Evolutionary conservation across 768 basidiomycete genomes (phyloP).

Genomic region (Panaeolus papilionaceus): DNA sequence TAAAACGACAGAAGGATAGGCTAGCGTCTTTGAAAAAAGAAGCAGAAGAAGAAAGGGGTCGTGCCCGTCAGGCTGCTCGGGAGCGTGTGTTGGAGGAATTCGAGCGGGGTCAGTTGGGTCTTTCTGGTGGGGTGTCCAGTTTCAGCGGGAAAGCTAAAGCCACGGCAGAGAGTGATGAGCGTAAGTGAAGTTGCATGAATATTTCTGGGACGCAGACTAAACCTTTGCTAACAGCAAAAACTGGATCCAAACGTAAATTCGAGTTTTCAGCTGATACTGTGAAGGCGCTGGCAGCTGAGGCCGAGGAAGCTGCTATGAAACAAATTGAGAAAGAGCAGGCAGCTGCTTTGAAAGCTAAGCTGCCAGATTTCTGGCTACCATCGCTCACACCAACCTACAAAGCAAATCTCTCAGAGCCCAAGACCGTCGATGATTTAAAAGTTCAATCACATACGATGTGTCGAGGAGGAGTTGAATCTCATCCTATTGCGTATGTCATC

Average conservation of each 20-base stretch:
- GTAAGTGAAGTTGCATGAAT: conserved; percentile 22
- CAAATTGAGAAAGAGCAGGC: conserved; percentile 87
- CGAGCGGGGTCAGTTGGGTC: conserved; percentile 81
- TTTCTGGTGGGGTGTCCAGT: conserved; percentile 49
- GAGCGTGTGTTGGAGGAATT: conserved; percentile 92
- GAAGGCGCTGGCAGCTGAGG: conserved; percentile 75
- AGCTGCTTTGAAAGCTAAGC: conserved; percentile 83
- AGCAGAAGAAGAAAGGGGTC: conserved; percentile 79
- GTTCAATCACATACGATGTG: conserved; percentile 87
- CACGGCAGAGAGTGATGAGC: conserved; percentile 34
- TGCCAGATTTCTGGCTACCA: conserved; percentile 98
- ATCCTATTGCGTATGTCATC: conserved; percentile 73
- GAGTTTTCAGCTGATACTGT: conserved; percentile 78
- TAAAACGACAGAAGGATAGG: conserved; percentile 87
- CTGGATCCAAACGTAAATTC: conserved; percentile 43
- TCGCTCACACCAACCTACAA: conserved; percentile 87
- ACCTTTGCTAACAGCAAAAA: background rate
- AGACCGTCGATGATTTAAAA: conserved; percentile 40
- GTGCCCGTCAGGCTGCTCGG: conserved; percentile 75
- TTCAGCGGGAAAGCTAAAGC: conserved; percentile 30
- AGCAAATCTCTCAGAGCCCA: conserved; percentile 62
- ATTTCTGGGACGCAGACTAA: background rate
- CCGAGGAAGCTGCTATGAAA: conserved; percentile 86
- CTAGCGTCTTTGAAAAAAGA: conserved; percentile 78
- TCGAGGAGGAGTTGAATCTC: conserved; percentile 81